phyloP scores from a whole-genome alignment of 2,329 filamentous ascomycete genomes.

The Pseudogymnoascus sp. region DNA sequence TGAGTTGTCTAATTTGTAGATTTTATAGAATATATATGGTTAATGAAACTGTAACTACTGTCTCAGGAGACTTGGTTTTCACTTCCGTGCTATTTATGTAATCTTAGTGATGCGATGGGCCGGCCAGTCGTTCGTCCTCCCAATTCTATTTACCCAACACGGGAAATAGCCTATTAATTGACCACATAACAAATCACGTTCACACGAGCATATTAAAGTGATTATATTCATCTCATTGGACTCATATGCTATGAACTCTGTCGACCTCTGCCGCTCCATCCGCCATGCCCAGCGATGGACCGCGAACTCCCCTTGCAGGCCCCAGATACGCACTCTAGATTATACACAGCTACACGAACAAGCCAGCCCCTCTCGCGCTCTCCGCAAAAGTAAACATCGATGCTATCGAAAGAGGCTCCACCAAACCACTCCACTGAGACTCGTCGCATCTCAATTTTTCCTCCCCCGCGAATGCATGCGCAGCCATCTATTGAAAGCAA shows the following conservation, averaged over 20 bases:
- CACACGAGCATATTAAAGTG: not conserved
- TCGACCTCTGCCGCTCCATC: not conserved
- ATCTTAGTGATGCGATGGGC: not conserved
- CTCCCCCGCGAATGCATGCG: not conserved
- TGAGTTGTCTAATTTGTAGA: not conserved
- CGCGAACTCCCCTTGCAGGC: not conserved
- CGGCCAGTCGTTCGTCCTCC: not conserved
- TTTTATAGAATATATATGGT: not conserved
- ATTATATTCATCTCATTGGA: constrained; percentile 8
- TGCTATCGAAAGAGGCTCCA: not conserved
- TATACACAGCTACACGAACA: constrained; percentile 7
- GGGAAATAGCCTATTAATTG: not conserved
- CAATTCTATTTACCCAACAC: not conserved
- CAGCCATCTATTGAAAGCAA: constrained; percentile 5
- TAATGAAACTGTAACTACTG: not conserved
- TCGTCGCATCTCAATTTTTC: constrained; percentile 6
- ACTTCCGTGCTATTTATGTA: not conserved
- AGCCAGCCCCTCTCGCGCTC: not conserved
- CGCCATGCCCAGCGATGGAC: not conserved
- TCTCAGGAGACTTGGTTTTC: not conserved
- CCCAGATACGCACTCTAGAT: constrained; percentile 6
- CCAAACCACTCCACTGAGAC: constrained; percentile 8
- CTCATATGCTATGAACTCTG: constrained; percentile 4
- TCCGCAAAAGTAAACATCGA: not conserved
- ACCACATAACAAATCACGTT: not conserved